phyloP scores from a whole-genome alignment of 2,329 filamentous ascomycete species.

The Nothophoma quercina region DNA sequence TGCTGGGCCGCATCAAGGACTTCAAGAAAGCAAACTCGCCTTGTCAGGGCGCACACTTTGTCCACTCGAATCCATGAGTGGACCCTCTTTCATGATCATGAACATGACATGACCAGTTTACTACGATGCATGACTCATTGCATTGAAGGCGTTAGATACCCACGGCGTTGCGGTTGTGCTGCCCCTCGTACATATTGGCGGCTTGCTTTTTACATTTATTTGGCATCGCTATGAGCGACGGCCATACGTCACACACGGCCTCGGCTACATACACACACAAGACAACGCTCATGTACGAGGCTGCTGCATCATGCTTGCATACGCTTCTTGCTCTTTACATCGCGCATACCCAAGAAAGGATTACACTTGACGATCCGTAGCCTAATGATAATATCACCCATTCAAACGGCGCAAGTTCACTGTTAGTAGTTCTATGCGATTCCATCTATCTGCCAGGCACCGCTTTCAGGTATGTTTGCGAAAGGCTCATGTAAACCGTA shows the following conservation, averaged over 20 bases:
- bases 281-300: not conserved
- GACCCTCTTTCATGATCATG: slow-evolving; percentile 2
- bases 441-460: too few species aligned
- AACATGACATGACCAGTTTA: slow-evolving; percentile 28
- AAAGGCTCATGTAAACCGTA: too few species aligned
- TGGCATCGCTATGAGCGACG: not conserved
- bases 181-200: slow-evolving; percentile 8
- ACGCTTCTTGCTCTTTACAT: not conserved
- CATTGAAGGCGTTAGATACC: slow-evolving; percentile 48
- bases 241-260: not conserved
- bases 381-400: not conserved
- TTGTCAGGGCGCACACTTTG: slow-evolving; percentile 43
- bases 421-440: too few species aligned
- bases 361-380: not conserved
- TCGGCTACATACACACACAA: not conserved
- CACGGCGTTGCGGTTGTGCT: slow-evolving; percentile 23
- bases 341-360: not conserved
- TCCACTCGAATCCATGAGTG: slow-evolving; percentile 45
- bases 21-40: slow-evolving; percentile 41
- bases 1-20: slow-evolving; percentile 36
- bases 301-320: not conserved
- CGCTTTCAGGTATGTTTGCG: too few species aligned
- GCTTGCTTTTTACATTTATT: not conserved
- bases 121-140: slow-evolving; percentile 28
- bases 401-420: not conserved